These are phyloP conservation scores for Rhipidocladum racemiflorum DNA, from an alignment of 176 grass and related monocot species.

Conservation along the genomic window DNA sequence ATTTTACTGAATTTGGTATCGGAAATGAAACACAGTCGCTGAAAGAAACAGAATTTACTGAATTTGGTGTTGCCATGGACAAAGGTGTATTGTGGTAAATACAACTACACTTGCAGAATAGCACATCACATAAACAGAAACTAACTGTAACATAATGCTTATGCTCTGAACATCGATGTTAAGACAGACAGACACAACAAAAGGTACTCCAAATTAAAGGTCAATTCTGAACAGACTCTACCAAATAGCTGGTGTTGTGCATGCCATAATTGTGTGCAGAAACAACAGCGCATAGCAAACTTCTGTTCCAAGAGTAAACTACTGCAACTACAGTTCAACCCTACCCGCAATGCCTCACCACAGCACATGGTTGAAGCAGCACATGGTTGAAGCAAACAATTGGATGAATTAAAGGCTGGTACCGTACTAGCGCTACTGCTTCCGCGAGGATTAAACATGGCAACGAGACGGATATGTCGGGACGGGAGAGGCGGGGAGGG, in stretches of 20 bases:
- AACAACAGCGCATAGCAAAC: not conserved
- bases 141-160: not conserved
- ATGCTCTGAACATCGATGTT: not conserved
- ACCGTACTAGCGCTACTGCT: not conserved
- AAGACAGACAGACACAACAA: not conserved
- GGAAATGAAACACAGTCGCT: not conserved
- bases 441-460: not conserved
- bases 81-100: not conserved
- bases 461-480: not conserved
- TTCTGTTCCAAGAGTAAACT: not conserved
- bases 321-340: not conserved
- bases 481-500: not conserved
- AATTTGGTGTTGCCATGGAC: not conserved
- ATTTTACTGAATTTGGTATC: not conserved
- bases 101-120: not conserved
- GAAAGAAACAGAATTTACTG: not conserved
- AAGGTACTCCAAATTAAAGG: not conserved
- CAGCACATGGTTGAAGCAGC: not conserved
- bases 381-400: conserved; percentile 13
- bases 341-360: not conserved
- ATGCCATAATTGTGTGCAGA: not conserved
- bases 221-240: not conserved
- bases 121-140: not conserved
- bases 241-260: not conserved
- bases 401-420: not conserved